phyloP scores from a whole-genome alignment of 805 yeast species.

The Ogataea angusta region DNA sequence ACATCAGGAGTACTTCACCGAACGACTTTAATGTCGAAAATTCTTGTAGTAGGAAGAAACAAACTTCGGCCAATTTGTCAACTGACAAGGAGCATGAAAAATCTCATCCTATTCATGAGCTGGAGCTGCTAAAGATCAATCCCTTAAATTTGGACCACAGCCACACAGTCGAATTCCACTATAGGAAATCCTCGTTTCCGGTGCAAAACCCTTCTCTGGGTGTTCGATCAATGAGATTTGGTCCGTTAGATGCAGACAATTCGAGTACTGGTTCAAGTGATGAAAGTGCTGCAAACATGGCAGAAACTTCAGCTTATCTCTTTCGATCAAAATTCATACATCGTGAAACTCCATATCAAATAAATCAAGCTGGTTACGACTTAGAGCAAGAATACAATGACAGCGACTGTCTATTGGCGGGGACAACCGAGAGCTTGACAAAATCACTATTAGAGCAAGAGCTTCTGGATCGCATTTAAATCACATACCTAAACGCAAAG shows the following conservation, averaged over 20 bases:
- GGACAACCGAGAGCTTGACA: constrained; percentile 24
- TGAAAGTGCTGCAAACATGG: neutral
- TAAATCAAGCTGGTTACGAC: neutral
- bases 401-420: constrained; percentile 17
- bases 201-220: too few relatives aligned
- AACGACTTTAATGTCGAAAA: neutral
- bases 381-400: neutral
- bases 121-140: too few relatives aligned
- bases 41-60: neutral
- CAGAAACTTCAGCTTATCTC: constrained; percentile 22
- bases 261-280: neutral
- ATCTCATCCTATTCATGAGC: too few relatives aligned
- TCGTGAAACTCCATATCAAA: constrained; percentile 4
- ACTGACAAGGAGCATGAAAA: too few relatives aligned
- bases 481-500: neutral
- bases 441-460: constrained; percentile 30
- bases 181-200: too few relatives aligned
- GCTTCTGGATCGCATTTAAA: constrained; percentile 21
- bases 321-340: constrained; percentile 18
- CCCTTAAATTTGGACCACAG: too few relatives aligned
- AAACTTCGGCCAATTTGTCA: too few relatives aligned
- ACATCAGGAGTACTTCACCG: constrained; percentile 1
- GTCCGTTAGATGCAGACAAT: neutral
- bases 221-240: neutral
- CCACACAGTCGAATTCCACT: too few relatives aligned